Percentiles rank a stretch among this genome's conserved stretches.
These are phyloP conservation scores for Paecilomyces variotii DNA, from an alignment of 2,329 filamentous ascomycete species.

Conservation along the genomic window DNA sequence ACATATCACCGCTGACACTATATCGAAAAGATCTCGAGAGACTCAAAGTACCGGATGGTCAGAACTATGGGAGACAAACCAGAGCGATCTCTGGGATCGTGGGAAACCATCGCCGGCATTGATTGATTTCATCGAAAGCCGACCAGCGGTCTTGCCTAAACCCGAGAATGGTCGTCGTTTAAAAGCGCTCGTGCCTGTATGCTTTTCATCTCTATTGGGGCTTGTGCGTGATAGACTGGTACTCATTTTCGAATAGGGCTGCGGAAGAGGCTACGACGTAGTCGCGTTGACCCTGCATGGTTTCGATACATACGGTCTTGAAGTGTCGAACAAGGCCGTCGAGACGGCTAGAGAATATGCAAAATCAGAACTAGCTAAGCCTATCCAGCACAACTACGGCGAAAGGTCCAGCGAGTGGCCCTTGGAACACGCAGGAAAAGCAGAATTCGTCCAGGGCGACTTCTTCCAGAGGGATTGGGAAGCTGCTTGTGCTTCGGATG, in stretches of 20 bases:
- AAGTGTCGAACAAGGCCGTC: neutral
- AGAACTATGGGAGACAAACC: neutral
- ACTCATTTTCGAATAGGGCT: neutral
- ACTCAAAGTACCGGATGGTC: neutral
- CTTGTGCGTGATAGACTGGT: neutral
- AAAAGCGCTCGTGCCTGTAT: neutral
- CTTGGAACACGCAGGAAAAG: neutral
- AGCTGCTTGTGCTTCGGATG: neutral
- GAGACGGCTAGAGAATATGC: neutral
- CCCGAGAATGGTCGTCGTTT: neutral
- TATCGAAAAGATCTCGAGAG: neutral
- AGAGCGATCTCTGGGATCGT: neutral
- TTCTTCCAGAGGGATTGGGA: neutral
- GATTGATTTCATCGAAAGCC: constrained; percentile 4
- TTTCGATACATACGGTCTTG: neutral
- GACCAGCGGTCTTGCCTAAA: neutral
- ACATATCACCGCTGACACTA: neutral
- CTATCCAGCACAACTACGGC: neutral
- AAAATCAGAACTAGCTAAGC: neutral
- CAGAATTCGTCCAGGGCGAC: neutral
- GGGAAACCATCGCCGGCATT: neutral
- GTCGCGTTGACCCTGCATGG: neutral
- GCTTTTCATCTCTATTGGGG: neutral
- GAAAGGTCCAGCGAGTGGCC: neutral
- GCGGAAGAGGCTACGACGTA: neutral